Base-by-base conservation (phyloP, 345 rosid species). In the Brassica rapa region DNA sequence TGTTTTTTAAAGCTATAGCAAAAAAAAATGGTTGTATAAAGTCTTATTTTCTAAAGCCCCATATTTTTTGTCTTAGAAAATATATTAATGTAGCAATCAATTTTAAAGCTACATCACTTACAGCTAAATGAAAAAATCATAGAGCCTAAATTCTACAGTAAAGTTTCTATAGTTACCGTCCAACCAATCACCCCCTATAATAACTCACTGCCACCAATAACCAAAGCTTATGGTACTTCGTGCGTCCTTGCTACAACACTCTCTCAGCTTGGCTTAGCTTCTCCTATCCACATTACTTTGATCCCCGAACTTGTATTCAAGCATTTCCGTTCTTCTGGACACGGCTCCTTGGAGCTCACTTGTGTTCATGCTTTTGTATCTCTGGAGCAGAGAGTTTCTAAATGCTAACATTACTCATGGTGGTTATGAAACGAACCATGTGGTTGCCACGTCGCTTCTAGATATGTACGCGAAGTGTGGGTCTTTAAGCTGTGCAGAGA, bases 371-470 rank as follows among this genome's bases (percentile, higher is more conserved):
- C 91, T 94, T 68, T 72, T 94, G 56, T 94, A 94, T 19, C 87
- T 92, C 39, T 92, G 98, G 98, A 90, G 97, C 84, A 88, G 97
- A 80, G 97, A 92, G 72, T 94, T 88, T 57, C 97, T 97, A 10
- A 92, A 89, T 74, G 97, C 95, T 25, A 19, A 19, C 21, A 19
- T 82, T 57, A 84, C 87, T 66, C 87, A 86, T 0, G 11, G 56
- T 43, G 87, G 87, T 5, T 78, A 82, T 39, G 88, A 84, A 55
- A 24, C 77, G 0, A 88, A 88, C 69, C 84, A 72, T 19, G 92
- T 93, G 16, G 86, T 93, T 72, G 87, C 89, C 4, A 82, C 84
- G 12, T 83, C 97, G 16, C 85, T 93, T 66, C 85, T 93, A 4
- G 98, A 93, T 83, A 91, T 91, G 98, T 93, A 93, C 67, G 85